Evolutionary conservation across 2,329 filamentous ascomycete species (phyloP), one percentile per base, ranked within the genome.

Genomic region (Lachnellula arida): DNA sequence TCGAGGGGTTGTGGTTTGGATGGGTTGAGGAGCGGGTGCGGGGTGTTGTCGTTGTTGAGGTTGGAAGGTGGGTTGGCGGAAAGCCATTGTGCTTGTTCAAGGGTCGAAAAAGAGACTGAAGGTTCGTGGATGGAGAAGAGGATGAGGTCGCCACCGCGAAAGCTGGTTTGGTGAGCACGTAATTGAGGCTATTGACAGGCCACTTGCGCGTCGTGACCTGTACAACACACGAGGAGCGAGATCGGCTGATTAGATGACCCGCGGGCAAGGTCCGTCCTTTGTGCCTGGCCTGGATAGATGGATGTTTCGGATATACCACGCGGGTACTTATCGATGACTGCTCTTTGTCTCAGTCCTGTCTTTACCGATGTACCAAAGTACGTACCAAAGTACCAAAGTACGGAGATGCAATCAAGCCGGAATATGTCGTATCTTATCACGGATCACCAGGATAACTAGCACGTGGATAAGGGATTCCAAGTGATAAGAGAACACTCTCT

Each of bases 21-120:
- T 64, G 62, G 49, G 66, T 60, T 51, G 35, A 48, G 55, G 57
- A 47, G 49, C 73, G 19, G 59, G 70, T 51, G 72, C 70, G 2
- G 74, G 66, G 35, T 73, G 73, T 57, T 74, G 72, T 60, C 81
- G 76, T 64, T 79, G 80, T 23, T 76, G 71, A 32, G 76, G 70
- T 63, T 80, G 79, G 57, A 78, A 76, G 39, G 81, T 78, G 46
- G 81, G 77, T 65, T 85, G 82, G 60, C 82, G 82, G 64, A 86
- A 85, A 59, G 81, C 79, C 80, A 83, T 84, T 49, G 40, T 67
- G 46, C 37, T 46, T 40, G 17, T 14, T 39, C 32, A 32, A 46
- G n/a, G 22, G n/a, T 46, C 43, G 28, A 46, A 25, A 22, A 46
- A 11, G 43, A 46, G n/a, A 46, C 5, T 48, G 19, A n/a, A 48